phyloP scores from a whole-genome alignment of 305 asterid genomes.

The Solanum hybrid region DNA sequence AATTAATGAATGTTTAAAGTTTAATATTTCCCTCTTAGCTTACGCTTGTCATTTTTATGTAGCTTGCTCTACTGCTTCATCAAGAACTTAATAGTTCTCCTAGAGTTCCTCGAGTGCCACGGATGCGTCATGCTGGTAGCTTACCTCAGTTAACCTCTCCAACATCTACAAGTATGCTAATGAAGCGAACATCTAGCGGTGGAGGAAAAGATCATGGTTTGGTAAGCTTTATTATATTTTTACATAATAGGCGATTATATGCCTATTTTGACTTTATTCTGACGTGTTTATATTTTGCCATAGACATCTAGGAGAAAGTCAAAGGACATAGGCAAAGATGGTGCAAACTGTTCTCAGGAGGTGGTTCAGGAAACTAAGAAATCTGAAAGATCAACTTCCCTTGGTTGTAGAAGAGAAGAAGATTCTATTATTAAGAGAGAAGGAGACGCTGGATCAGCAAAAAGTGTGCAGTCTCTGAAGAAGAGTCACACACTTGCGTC shows the following conservation, averaged over 20 bases:
- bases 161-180: slow-evolving; percentile 53
- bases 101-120: slow-evolving; percentile 92
- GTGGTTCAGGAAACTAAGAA: slow-evolving; percentile 55
- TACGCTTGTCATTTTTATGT: slow-evolving; percentile 18
- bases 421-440: slow-evolving; percentile 51
- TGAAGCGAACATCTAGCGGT: slow-evolving; percentile 61
- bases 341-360: slow-evolving; percentile 36
- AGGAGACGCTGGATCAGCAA: slow-evolving; percentile 32
- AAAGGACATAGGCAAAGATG: slow-evolving; percentile 61
- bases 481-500: slow-evolving; percentile 22
- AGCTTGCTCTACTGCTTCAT: slow-evolving; percentile 93
- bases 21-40: neutral
- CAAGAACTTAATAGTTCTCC: slow-evolving; percentile 99
- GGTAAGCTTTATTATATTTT: slow-evolving; percentile 30
- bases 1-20: neutral
- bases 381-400: slow-evolving; percentile 39
- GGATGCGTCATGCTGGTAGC: slow-evolving; percentile 96
- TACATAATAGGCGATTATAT: slow-evolving; percentile 1
- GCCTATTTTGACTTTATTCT: slow-evolving; percentile 5
- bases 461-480: slow-evolving; percentile 34
- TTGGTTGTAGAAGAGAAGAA: slow-evolving; percentile 48
- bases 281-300: neutral
- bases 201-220: slow-evolving; percentile 69
- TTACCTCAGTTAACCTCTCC: slow-evolving; percentile 72
- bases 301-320: slow-evolving; percentile 63